Base-by-base conservation (phyloP, 768 basidiomycete genomes). In the Cytidiella melzeri region DNA sequence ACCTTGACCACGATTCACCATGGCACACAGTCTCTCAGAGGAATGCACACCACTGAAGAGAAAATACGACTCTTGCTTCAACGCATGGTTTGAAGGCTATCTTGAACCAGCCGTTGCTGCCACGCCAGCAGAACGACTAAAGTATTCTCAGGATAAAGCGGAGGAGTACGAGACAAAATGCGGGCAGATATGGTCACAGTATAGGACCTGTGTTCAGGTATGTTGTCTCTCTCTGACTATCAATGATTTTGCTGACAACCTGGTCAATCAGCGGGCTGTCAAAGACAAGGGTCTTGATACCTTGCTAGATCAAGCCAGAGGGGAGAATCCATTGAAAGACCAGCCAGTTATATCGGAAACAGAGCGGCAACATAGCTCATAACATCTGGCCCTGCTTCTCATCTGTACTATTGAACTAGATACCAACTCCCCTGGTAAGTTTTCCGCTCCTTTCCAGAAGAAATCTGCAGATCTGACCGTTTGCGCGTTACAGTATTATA, bases 31-130 rank as follows among this genome's bases (percentile, higher is more conserved):
- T 50, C 78, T 97, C 20, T 80, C 87, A 1, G 70, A 80, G 7
- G 78, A 83, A 71, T 98, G 95, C 69, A 96, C 94, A 4, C 84
- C 88, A 0, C 75, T 95, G 50, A 97, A 98, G 66, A 80, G 81
- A 45, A 70, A 80, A 48, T 98, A 96, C 64, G 94, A 98, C 66
- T 73, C 87, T 0, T 98, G 94, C 73, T 98, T 98, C 72, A 96
- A 96, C 60, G 80, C 87, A 6, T 97, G 94, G 95, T 93, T 99
- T 58, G 93, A 96, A 66, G 92, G 90, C 10, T 99, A 97, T 65
- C 81, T 97, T 20, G 87, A 92, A 61, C 92, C 92, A 7, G 83
- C 81, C 9, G 72, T 85, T 15, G 60, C 68, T 23, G 60, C 63
- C 42, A 63, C 68, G 26, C 59, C 73, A 11, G 69, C 74, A 45